These are phyloP conservation scores for Diplocarpon rosae DNA, from an alignment of 2,329 filamentous ascomycete genomes.

Conservation along the genomic window DNA sequence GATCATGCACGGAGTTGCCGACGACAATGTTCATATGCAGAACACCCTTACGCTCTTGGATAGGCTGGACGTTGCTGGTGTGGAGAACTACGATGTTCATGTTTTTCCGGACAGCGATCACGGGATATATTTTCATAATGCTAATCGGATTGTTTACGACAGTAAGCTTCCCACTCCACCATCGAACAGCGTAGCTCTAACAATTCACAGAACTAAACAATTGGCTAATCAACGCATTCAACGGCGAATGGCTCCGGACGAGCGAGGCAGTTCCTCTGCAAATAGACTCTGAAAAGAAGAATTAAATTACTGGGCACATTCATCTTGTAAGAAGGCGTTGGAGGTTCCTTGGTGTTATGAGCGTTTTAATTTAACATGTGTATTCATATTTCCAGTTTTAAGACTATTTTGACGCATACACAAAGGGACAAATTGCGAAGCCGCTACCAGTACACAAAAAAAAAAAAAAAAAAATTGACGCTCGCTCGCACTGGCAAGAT, in stretches of 20 bases:
- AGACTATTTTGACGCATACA: too few relatives aligned
- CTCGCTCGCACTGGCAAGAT: too few relatives aligned
- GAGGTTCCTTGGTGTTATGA: background rate
- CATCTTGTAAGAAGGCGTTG: background rate
- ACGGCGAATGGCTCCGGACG: constrained; percentile 72
- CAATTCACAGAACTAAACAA: constrained; percentile 56
- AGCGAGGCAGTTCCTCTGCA: constrained; percentile 25
- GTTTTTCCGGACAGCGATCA: constrained; percentile 96
- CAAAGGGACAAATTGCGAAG: too few relatives aligned
- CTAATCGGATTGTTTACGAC: constrained; percentile 82
- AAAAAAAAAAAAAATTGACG: too few relatives aligned
- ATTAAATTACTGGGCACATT: background rate
- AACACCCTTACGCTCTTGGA: constrained; percentile 85
- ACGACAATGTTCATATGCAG: constrained; percentile 97
- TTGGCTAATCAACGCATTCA: constrained; percentile 96
- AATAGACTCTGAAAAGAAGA: constrained; percentile 18
- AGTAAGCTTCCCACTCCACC: constrained; percentile 48
- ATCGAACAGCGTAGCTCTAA: constrained; percentile 23
- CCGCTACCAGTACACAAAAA: too few relatives aligned
- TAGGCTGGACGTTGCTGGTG: constrained; percentile 64
- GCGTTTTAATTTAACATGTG: background rate
- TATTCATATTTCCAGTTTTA: background rate
- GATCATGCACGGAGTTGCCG: constrained; percentile 90
- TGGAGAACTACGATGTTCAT: constrained; percentile 94
- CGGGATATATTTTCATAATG: constrained; percentile 89